Base-by-base conservation (phyloP, 2,329 filamentous ascomycete species). In the Ophiostoma ips region DNA sequence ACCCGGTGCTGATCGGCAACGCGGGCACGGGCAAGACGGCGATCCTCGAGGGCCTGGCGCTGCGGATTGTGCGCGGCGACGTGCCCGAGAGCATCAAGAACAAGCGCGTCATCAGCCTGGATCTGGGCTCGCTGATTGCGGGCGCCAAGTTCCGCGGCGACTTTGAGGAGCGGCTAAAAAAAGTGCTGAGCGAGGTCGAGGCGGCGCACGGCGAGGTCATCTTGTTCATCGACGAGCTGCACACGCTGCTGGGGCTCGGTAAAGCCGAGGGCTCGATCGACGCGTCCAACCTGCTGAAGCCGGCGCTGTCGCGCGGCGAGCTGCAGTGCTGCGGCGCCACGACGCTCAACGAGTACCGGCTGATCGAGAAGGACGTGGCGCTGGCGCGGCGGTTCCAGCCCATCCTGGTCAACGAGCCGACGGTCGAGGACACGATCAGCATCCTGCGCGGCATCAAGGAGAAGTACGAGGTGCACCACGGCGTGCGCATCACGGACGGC, bases 201-300 rank as follows among this genome's bases (percentile, higher is more conserved):
- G 81, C 94, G 55, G 86, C 90, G 2, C 73, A 95, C 48, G 92
- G 92, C 33, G 79, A 86, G 50, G 83, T 96, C 5, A 95, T 98
- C 40, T 71, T 98, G 3, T 96, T 98, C 66, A 85, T 96, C 48
- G 92, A 96, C 61, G 92, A 96, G 62, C 69, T 96, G 37, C 92
- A 98, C 63, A 94, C 83, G 1, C 71, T 98, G 0, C 77, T 96
- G 2, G 92, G 92, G 1, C 73, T 96, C 6, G 92, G 92, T 18
- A 96, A 96, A 65, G 87, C 88, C 0, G 90, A 96, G 66, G 92
- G 92, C 5, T 94, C 87, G 38, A 95, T 96, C 55, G 92, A 98
- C 68, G 92, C 92, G 1, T 94, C 87, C 56, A 96, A 96, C 62
- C 71, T 96, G 7, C 71, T 96, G 44, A 98, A 96, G 66, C 92